phyloP scores from a whole-genome alignment of 1,139 yeast species.

The Lodderomyces oxycetoniae region DNA sequence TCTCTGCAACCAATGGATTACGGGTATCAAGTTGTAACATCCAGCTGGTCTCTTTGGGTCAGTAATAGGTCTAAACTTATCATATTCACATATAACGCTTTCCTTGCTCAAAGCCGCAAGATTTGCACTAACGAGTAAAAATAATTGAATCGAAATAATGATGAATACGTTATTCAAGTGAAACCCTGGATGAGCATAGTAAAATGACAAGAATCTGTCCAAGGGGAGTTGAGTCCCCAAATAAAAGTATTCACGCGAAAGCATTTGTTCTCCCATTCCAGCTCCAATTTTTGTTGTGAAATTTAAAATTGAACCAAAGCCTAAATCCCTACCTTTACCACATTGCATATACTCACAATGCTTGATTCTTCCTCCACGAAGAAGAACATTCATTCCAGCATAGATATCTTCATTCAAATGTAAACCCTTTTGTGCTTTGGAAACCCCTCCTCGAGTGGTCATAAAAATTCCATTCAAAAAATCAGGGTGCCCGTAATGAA shows the following conservation, averaged over 20 bases:
- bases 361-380: conserved; percentile 81
- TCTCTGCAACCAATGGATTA: conserved; percentile 47
- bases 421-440: conserved; percentile 82
- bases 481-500: conserved; percentile 93
- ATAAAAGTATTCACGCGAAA: conserved; percentile 79
- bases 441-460: conserved; percentile 88
- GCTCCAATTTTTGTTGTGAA: conserved; percentile 89
- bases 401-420: conserved; percentile 87
- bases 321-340: conserved; percentile 88
- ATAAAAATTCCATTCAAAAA: conserved; percentile 77
- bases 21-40: conserved; percentile 46
- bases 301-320: conserved; percentile 77
- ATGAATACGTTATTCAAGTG: conserved; percentile 52
- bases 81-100: conserved; percentile 44
- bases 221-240: conserved; percentile 75
- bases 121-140: conserved; percentile 42
- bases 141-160: conserved; percentile 43
- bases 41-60: conserved; percentile 44
- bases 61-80: conserved; percentile 42
- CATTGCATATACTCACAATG: conserved; percentile 88
- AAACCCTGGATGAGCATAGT: conserved; percentile 77
- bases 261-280: conserved; percentile 90
- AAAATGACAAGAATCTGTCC: conserved; percentile 77
- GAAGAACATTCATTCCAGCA: conserved; percentile 81
- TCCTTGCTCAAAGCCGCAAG: conserved; percentile 45